These are phyloP conservation scores for Schwanniomyces etchellsii DNA, from an alignment of 1,139 yeast genomes.

Conservation along the genomic window DNA sequence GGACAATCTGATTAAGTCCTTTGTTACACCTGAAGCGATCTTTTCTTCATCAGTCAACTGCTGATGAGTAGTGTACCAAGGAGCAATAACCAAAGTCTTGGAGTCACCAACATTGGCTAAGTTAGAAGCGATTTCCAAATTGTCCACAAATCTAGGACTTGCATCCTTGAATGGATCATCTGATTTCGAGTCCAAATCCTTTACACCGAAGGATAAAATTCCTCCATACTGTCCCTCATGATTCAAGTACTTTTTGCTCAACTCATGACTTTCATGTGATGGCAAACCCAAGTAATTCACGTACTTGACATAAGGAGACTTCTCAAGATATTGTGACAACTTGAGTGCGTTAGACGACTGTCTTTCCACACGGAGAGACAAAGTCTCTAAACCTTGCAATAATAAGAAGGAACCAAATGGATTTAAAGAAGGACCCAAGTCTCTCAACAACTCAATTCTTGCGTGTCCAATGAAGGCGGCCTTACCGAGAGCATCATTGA, in stretches of 20 bases:
- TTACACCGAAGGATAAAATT: slow-evolving; percentile 83
- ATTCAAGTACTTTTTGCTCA: slow-evolving; percentile 73
- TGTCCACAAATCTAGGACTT: slow-evolving; percentile 79
- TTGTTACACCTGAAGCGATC: slow-evolving; percentile 74
- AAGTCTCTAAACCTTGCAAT: slow-evolving; percentile 88
- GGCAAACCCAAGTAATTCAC: slow-evolving; percentile 90
- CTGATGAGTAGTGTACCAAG: slow-evolving; percentile 92
- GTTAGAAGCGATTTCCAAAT: slow-evolving; percentile 77
- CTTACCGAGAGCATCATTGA: slow-evolving; percentile 77
- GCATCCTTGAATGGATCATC: slow-evolving; percentile 61
- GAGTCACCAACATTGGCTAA: slow-evolving; percentile 97
- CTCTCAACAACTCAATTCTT: slow-evolving; percentile 85
- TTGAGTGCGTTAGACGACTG: slow-evolving; percentile 80
- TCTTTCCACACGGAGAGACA: slow-evolving; percentile 90
- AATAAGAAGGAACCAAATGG: slow-evolving; percentile 87
- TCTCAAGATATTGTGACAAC: slow-evolving; percentile 73
- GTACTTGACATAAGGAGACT: slow-evolving; percentile 69
- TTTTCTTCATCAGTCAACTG: slow-evolving; percentile 83
- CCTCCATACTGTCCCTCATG: slow-evolving; percentile 72
- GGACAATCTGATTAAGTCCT: slow-evolving; percentile 82
- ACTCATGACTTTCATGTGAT: slow-evolving; percentile 75
- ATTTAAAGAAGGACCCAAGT: slow-evolving; percentile 82
- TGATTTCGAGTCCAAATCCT: slow-evolving; percentile 45
- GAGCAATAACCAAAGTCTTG: slow-evolving; percentile 91
- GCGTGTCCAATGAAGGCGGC: slow-evolving; percentile 75